These are phyloP conservation scores for Phycomyces blakesleeanus DNA, from an alignment of 192 early-diverging fungal genomes.

Conservation along the genomic window DNA sequence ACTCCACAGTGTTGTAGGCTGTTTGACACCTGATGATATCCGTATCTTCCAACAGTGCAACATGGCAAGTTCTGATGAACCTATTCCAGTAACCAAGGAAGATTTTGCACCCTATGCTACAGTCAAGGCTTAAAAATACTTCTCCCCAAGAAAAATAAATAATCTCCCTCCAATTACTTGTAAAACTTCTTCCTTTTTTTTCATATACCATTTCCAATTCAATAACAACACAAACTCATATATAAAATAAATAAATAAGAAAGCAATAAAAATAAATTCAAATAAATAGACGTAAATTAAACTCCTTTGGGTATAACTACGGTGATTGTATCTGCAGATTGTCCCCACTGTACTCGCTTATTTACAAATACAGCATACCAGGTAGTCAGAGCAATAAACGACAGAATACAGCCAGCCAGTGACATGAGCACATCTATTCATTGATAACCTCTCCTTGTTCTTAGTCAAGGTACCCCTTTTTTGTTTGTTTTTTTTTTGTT, in stretches of 20 bases:
- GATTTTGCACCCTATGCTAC: conserved; percentile 28
- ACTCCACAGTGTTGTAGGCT: conserved; percentile 32
- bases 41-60: conserved; percentile 36
- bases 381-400: conserved; percentile 43
- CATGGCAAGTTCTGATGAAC: conserved; percentile 24
- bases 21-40: conserved; percentile 21
- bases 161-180: too few species aligned
- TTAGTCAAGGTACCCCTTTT: too few species aligned
- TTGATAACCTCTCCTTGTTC: not conserved
- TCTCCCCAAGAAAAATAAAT: too few species aligned
- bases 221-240: too few species aligned
- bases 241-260: not conserved
- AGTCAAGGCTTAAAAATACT: not conserved
- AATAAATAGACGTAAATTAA: conserved; percentile 7
- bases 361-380: conserved; percentile 65
- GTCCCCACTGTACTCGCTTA: conserved; percentile 57
- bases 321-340: conserved; percentile 47
- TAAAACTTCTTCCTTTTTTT: too few species aligned
- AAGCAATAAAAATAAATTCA: not conserved
- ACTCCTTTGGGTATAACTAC: conserved; percentile 51
- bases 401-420: conserved; percentile 42
- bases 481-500: too few species aligned
- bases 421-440: conserved; percentile 39
- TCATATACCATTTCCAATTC: too few species aligned
- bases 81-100: conserved; percentile 27